A percentile compares a stretch with the other conserved stretches of the same genome.
Evolutionary conservation across 768 basidiomycete genomes (phyloP).

Genomic region (Udeniomyces megalosporus): DNA sequence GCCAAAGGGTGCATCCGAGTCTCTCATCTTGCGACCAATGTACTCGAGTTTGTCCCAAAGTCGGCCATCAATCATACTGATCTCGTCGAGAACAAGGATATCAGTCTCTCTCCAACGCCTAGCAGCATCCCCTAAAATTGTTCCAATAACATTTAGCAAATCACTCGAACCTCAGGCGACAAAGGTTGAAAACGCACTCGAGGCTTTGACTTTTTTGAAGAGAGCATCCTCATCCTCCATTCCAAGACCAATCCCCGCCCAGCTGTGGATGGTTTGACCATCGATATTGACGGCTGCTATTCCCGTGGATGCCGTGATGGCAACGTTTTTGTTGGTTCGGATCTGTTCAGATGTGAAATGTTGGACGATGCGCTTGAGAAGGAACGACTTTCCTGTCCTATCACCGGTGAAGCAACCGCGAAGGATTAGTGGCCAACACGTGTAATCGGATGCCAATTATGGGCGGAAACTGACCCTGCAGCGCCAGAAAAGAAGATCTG

Average conservation of each 20-base stretch:
- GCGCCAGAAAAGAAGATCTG: slow-evolving; percentile 1
- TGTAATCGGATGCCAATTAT: too few relatives aligned
- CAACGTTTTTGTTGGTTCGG: background rate
- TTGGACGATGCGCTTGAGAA: slow-evolving; percentile 1
- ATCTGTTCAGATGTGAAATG: background rate
- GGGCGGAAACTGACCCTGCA: too few relatives aligned
- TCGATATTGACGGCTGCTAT: slow-evolving; percentile 3
- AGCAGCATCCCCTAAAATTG: background rate
- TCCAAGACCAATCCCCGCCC: slow-evolving; percentile 1
- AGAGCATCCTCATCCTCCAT: background rate
- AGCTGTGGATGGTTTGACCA: background rate
- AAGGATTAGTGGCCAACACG: too few relatives aligned
- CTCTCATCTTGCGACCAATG: background rate
- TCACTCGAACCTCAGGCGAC: background rate
- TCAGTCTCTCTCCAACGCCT: background rate
- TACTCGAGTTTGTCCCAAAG: slow-evolving; percentile 9
- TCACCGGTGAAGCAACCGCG: too few relatives aligned
- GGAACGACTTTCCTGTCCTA: slow-evolving; percentile 8
- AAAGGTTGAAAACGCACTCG: background rate
- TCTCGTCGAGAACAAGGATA: slow-evolving; percentile 10
- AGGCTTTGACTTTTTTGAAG: background rate
- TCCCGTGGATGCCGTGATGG: slow-evolving; percentile 12
- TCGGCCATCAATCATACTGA: slow-evolving; percentile 8
- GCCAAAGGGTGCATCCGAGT: background rate
- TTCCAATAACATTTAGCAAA: background rate